Evolutionary conservation across 176 grass and related monocot genomes (phyloP).

Genomic region (Puya raimondii): DNA sequence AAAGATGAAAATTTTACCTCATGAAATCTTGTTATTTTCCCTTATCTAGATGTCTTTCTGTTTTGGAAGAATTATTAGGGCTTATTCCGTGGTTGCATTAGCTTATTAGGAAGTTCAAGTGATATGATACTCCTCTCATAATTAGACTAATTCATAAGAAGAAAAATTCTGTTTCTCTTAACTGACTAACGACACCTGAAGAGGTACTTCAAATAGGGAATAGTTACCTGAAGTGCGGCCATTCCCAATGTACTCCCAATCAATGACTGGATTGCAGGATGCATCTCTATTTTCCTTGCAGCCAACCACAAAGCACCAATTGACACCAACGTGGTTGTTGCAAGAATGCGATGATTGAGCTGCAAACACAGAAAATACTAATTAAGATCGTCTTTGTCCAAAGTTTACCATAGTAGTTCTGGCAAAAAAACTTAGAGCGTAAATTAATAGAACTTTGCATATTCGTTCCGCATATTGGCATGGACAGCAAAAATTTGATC

Average conservation of each 20-base stretch:
- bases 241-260: slow-evolving; percentile 73
- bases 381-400: neutral
- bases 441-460: neutral
- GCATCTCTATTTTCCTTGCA: slow-evolving; percentile 66
- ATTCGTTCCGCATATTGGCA: neutral
- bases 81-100: neutral
- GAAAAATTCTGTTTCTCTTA: neutral
- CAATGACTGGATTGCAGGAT: slow-evolving; percentile 70
- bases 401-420: neutral
- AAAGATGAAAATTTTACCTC: no score
- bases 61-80: neutral
- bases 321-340: slow-evolving; percentile 57
- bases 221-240: slow-evolving; percentile 71
- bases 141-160: neutral
- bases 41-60: neutral
- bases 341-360: slow-evolving; percentile 87
- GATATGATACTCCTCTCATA: neutral
- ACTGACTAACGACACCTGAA: no score
- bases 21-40: no score
- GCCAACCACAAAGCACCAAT: slow-evolving; percentile 60
- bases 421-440: neutral
- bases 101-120: neutral
- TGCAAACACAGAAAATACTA: slow-evolving; percentile 26
- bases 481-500: neutral
- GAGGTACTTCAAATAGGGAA: neutral